Conservation (phyloP, 2,329 filamentous ascomycete species). For the Exophiala mesophila region DNA sequence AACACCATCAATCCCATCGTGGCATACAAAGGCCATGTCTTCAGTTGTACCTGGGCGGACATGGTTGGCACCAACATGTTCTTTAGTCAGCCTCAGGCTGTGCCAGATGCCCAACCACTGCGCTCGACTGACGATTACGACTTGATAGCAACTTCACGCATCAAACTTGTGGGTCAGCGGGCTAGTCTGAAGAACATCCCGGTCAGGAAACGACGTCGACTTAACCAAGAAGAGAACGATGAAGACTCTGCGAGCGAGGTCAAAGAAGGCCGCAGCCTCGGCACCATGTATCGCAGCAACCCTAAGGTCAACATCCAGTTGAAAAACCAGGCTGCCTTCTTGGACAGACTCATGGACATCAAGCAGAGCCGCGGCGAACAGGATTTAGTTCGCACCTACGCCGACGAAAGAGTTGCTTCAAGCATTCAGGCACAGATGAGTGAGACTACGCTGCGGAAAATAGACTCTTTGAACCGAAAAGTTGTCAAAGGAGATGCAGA, state of each 20-base stretch:
- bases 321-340: conserved; percentile 50
- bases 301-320: conserved; percentile 29
- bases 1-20: conserved; percentile 72
- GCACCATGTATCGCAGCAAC: conserved; percentile 21
- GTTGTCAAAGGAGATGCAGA: conserved; percentile 35
- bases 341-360: conserved; percentile 60
- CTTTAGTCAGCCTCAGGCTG: conserved; percentile 56
- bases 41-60: conserved; percentile 74
- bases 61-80: conserved; percentile 81
- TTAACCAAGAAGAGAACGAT: conserved; percentile 4
- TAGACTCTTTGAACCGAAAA: conserved; percentile 34
- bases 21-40: conserved; percentile 72
- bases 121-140: conserved; percentile 53
- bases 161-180: conserved; percentile 64
- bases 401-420: conserved; percentile 32
- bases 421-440: conserved; percentile 27
- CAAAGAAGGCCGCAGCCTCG: conserved; percentile 12
- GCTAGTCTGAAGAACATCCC: conserved; percentile 49
- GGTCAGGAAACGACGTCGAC: conserved; percentile 1
- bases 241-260: conserved; percentile 4
- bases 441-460: conserved; percentile 33
- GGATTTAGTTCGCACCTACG: conserved; percentile 56
- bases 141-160: conserved; percentile 64
- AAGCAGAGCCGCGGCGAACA: conserved; percentile 61
- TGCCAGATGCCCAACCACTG: conserved; percentile 27